A percentile compares a stretch with the other conserved stretches of the same genome.
Evolutionary conservation across 768 basidiomycete species (phyloP).

Genomic region (Pulveroboletus sp.): DNA sequence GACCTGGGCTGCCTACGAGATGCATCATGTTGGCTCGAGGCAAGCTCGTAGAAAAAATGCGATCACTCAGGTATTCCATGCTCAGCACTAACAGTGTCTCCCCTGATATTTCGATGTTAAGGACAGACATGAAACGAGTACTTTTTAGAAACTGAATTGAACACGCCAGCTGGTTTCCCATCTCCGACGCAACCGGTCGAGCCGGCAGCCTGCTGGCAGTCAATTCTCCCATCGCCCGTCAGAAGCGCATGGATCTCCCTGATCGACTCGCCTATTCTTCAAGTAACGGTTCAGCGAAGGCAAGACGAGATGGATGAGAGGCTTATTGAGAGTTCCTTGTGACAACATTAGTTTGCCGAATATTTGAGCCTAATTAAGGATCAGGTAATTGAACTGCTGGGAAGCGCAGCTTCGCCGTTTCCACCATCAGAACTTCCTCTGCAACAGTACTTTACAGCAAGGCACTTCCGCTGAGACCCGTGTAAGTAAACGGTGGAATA

Average conservation of each 20-base stretch:
- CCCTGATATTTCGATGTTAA: background rate
- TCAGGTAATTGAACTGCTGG: slow-evolving; percentile 17
- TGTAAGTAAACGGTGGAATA: slow-evolving; percentile 6
- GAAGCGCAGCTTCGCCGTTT: slow-evolving; percentile 17
- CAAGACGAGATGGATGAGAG: slow-evolving; percentile 3
- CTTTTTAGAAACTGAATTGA: slow-evolving; percentile 9
- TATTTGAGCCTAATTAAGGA: slow-evolving; percentile 14
- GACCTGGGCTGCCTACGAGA: background rate
- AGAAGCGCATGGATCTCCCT: slow-evolving; percentile 6
- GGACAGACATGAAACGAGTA: slow-evolving; percentile 4
- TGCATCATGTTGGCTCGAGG: background rate
- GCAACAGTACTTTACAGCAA: slow-evolving; percentile 3
- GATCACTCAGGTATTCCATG: background rate
- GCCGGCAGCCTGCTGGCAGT: background rate
- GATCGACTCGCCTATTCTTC: slow-evolving; percentile 1
- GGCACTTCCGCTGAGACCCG: background rate
- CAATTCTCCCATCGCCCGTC: slow-evolving; percentile 12
- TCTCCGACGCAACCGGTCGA: slow-evolving; percentile 14
- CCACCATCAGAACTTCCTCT: slow-evolving; percentile 1
- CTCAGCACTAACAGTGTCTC: background rate
- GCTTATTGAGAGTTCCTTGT: slow-evolving; percentile 3
- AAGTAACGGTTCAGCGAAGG: slow-evolving; percentile 4
- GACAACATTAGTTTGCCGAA: slow-evolving; percentile 17
- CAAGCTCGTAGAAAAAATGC: background rate
- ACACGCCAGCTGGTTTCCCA: slow-evolving; percentile 15